These are phyloP conservation scores for Tolypocladium cylindrosporum DNA, from an alignment of 2,329 filamentous ascomycete species.

Conservation along the genomic window DNA sequence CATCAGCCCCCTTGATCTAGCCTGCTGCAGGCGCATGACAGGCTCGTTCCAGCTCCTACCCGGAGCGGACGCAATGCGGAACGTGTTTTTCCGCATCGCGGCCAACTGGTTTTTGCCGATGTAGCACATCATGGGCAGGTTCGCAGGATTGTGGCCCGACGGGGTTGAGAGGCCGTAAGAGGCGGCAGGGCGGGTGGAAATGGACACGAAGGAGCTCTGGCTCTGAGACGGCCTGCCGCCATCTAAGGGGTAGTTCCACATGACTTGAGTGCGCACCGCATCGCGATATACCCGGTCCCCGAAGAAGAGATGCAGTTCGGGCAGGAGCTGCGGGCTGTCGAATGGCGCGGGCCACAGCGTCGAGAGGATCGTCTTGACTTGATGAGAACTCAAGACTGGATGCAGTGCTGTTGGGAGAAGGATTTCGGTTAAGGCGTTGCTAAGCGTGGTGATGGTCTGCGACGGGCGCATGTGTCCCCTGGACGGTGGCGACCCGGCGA, in stretches of 20 bases:
- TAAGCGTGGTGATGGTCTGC: conserved; percentile 29
- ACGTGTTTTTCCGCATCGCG: conserved; percentile 35
- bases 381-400: conserved; percentile 25
- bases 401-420: conserved; percentile 21
- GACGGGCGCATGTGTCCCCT: conserved; percentile 28
- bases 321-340: conserved; percentile 14
- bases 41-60: conserved; percentile 31
- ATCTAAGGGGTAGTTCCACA: conserved; percentile 33
- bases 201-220: conserved; percentile 23
- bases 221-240: conserved; percentile 14
- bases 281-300: conserved; percentile 33
- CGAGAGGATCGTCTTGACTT: conserved; percentile 33
- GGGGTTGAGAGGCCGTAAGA: conserved; percentile 15
- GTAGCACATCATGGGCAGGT: conserved; percentile 31
- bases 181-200: conserved; percentile 24
- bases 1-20: conserved; percentile 35
- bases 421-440: conserved; percentile 32
- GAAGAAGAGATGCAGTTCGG: conserved; percentile 40
- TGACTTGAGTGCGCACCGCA: conserved; percentile 35
- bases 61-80: conserved; percentile 32
- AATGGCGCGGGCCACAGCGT: conserved; percentile 33
- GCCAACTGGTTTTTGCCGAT: conserved; percentile 36
- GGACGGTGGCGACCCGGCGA: conserved; percentile 23
- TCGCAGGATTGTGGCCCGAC: conserved; percentile 10
- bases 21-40: conserved; percentile 34